Evolutionary conservation across 495 filamentous ascomycete species (phyloP).

Genomic region (Aspergillus egyptiacus): DNA sequence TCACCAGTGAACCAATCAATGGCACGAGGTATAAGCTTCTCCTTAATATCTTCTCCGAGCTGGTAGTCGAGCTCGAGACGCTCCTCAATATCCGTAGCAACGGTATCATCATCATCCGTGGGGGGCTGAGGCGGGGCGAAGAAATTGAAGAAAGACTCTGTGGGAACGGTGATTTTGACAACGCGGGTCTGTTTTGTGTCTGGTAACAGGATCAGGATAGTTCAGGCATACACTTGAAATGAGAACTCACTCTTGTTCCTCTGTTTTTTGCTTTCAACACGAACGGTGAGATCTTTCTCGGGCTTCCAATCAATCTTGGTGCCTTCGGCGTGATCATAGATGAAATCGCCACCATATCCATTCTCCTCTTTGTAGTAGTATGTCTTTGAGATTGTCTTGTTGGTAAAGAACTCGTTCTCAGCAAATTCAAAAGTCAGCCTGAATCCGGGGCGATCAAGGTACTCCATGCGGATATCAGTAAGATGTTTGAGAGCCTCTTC

Average conservation of each 20-base stretch:
- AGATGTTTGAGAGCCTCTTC: conserved; percentile 86
- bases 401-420: conserved; percentile 92
- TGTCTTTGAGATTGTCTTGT: conserved; percentile 95
- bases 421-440: conserved; percentile 94
- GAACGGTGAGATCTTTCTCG: conserved; percentile 86
- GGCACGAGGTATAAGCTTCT: conserved; percentile 97
- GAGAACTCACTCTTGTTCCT: conserved; percentile 87
- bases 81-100: conserved; percentile 88
- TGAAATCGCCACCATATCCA: conserved; percentile 97
- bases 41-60: conserved; percentile 98
- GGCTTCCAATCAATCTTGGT: conserved; percentile 97
- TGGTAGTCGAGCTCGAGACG: conserved; percentile 98
- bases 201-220: conserved; percentile 27
- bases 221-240: background rate
- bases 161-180: conserved; percentile 97
- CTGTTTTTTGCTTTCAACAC: conserved; percentile 99
- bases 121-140: conserved; percentile 93
- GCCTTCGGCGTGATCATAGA: conserved; percentile 98
- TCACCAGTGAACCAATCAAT: conserved; percentile 99
- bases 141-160: conserved; percentile 99
- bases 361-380: conserved; percentile 99
- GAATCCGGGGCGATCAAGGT: conserved; percentile 97
- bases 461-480: conserved; percentile 97
- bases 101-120: conserved; percentile 66
- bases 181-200: conserved; percentile 98